A percentile compares a stretch with the other conserved stretches of the same genome.
These are phyloP conservation scores for Botryosphaeria agaves DNA, from an alignment of 2,329 filamentous ascomycete genomes.

Conservation along the genomic window DNA sequence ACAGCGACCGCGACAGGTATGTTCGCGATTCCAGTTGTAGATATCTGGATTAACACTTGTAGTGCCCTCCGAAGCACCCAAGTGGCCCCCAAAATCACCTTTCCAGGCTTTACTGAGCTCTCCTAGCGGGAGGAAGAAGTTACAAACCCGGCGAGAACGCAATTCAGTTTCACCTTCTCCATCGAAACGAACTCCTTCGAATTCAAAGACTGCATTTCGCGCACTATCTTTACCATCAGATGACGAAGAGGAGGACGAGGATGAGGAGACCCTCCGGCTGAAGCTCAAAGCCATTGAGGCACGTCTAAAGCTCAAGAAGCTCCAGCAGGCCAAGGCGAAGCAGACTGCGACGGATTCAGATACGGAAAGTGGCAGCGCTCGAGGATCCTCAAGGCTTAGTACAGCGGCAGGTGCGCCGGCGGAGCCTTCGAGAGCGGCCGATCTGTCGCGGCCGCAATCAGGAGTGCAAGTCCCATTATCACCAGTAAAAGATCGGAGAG, in stretches of 20 bases:
- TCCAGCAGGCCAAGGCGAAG: slow-evolving; percentile 46
- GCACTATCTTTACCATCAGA: slow-evolving; percentile 16
- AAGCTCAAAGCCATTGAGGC: slow-evolving; percentile 81
- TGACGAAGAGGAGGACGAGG: slow-evolving; percentile 51
- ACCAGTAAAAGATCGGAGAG: slow-evolving; percentile 33
- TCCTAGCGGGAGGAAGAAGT: slow-evolving; percentile 62
- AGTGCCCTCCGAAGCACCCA: slow-evolving; percentile 1
- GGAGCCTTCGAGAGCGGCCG: no score
- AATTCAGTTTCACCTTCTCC: slow-evolving; percentile 44
- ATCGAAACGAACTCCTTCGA: no score
- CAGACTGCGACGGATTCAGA: slow-evolving; percentile 14
- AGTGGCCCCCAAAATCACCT: slow-evolving; percentile 47
- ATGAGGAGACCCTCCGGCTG: slow-evolving; percentile 78
- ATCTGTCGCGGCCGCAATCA: no score
- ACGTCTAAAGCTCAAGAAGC: slow-evolving; percentile 67
- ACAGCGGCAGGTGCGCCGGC: slow-evolving; percentile 4
- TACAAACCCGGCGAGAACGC: slow-evolving; percentile 50
- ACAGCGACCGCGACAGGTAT: slow-evolving; percentile 26
- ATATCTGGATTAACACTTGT: no score
- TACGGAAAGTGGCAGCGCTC: slow-evolving; percentile 8
- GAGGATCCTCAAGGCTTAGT: slow-evolving; percentile 11
- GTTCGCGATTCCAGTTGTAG: no score
- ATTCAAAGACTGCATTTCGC: no score
- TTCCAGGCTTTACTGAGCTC: slow-evolving; percentile 47
- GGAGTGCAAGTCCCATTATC: slow-evolving; percentile 63